Conservation (phyloP, 768 basidiomycete species). For the Suillus discolor region DNA sequence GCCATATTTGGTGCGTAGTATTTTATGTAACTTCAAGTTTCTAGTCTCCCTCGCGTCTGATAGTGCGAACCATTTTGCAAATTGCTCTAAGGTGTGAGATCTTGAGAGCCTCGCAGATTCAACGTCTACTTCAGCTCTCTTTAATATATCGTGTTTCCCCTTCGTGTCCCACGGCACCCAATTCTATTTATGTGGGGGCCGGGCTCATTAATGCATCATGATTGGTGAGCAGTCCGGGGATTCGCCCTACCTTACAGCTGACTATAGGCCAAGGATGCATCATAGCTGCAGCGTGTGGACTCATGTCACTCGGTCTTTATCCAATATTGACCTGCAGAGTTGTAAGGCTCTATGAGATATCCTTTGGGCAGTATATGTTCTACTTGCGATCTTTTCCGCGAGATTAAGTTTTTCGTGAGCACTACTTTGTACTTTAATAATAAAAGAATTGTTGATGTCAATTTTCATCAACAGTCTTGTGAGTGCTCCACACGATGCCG, state of each 20-base stretch:
- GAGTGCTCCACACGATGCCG: not conserved
- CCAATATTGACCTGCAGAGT: not conserved
- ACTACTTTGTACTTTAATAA: not conserved
- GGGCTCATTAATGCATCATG: too few relatives aligned
- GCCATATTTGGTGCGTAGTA: too few relatives aligned
- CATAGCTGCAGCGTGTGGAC: constrained; percentile 16
- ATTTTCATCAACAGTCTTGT: not conserved
- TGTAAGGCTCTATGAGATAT: constrained; percentile 21
- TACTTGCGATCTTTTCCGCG: constrained; percentile 21
- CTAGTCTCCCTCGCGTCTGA: too few relatives aligned
- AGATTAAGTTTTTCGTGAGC: constrained; percentile 24
- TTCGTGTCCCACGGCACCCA: constrained; percentile 12
- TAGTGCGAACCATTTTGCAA: too few relatives aligned
- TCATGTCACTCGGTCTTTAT: not conserved
- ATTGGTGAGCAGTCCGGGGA: constrained; percentile 17
- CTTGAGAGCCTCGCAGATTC: not conserved
- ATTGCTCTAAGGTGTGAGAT: too few relatives aligned
- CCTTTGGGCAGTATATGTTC: constrained; percentile 20
- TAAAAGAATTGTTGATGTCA: not conserved
- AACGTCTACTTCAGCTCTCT: not conserved
- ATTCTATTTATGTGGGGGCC: constrained; percentile 11
- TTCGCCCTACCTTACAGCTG: not conserved
- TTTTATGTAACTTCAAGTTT: too few relatives aligned
- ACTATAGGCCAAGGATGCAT: constrained; percentile 12
- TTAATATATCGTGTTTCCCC: not conserved